Conservation (phyloP, 2,329 filamentous ascomycete genomes). For the Fusarium clavum region DNA sequence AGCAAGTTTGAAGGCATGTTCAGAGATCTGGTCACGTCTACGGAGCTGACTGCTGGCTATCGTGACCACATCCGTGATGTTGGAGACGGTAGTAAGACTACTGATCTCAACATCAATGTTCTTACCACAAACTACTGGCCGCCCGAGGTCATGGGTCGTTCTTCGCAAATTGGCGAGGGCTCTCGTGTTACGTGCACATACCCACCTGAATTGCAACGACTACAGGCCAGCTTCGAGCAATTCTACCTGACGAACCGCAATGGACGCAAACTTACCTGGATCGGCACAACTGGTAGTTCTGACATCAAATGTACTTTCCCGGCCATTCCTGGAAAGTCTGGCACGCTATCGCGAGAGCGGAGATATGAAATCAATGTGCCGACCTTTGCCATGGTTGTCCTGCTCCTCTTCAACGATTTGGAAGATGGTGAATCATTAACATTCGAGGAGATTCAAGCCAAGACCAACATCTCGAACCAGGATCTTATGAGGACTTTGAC, state of each 20-base stretch:
- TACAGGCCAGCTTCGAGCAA: conserved; percentile 87
- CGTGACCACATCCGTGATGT: conserved; percentile 71
- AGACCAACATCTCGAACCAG: conserved; percentile 79
- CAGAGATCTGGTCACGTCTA: conserved; percentile 90
- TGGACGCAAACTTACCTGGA: conserved; percentile 89
- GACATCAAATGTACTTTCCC: conserved; percentile 87
- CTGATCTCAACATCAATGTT: conserved; percentile 86
- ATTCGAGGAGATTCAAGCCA: conserved; percentile 83
- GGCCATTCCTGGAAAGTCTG: conserved; percentile 75
- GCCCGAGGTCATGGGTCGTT: conserved; percentile 81
- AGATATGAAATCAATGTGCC: conserved; percentile 92
- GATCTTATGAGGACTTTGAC: conserved; percentile 84
- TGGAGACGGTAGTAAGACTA: conserved; percentile 61
- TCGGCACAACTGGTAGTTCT: conserved; percentile 77
- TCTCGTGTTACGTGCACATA: conserved; percentile 70
- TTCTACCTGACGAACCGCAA: conserved; percentile 91
- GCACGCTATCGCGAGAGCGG: conserved; percentile 69
- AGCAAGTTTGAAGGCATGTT: conserved; percentile 97
- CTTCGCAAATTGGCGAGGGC: conserved; percentile 63
- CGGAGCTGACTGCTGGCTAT: conserved; percentile 83
- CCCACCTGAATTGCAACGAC: conserved; percentile 76
- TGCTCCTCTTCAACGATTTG: conserved; percentile 90
- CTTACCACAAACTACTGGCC: conserved; percentile 97
- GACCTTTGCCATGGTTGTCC: conserved; percentile 90
- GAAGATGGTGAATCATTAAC: conserved; percentile 61